Evolutionary conservation across 1,139 yeast species (phyloP), one percentile per base, ranked within the genome.

Genomic region (Blastobotrys petasosporus): DNA sequence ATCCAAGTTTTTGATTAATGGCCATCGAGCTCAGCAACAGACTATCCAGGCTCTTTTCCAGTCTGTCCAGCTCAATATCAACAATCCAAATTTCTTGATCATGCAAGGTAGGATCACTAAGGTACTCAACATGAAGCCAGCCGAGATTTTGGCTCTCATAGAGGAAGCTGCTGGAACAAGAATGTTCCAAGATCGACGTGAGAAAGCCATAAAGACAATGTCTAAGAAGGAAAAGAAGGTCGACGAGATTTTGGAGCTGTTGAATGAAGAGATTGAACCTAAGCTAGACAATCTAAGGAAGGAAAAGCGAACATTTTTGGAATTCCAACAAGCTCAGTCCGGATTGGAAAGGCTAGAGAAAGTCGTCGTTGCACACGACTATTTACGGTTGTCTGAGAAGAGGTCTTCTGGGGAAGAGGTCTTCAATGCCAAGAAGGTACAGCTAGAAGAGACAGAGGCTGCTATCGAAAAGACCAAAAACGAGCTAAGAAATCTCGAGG

Each of bases 71-170:
- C 75, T 94, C 53, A 94, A 94, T 61, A 90, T 94, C 64, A 92
- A 94, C 63, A 92, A 92, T 60, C 98, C 98, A 32, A 94, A 92
- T 65, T 94, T 94, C 65, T 74, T 94, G 58, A 94, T 94, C 60
- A 92, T 94, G 98, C 99, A 94, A 67, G 99, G 99, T 50, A 85
- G 87, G 61, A 94, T 94, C 66, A 94, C 98, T 32, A 92, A 94
- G 63, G 97, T 94, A 49, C 74, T 94, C 60, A 92, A 94, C 64
- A 92, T 92, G 98, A 88, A 86, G 59, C 94, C 98, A 1, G 69
- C 79, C 2, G 98, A 94, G 63, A 85, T 90, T 32, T 68, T 94
- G 55, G 82, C 96, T 2, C 73, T 92, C 55, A 88, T 94, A 50
- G 98, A 92, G 67, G 99, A 94, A 67, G 98, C 98, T 0, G 96